A percentile compares a stretch with the other conserved stretches of the same genome.
These are phyloP conservation scores for Nemania sp. DNA, from an alignment of 2,329 filamentous ascomycete genomes.

Conservation along the genomic window DNA sequence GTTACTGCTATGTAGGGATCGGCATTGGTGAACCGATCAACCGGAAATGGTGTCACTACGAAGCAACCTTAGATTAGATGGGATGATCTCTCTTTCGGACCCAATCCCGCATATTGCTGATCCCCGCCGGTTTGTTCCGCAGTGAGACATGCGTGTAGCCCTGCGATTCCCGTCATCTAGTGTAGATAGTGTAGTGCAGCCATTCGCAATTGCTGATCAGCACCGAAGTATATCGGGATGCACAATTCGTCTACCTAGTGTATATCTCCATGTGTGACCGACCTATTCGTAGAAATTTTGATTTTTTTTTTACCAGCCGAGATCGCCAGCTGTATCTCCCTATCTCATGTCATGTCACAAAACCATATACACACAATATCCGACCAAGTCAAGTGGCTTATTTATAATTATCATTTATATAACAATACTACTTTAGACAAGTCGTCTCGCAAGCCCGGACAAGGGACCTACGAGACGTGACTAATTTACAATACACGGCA, in stretches of 20 bases:
- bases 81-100: constrained; percentile 2
- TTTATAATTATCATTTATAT: constrained; percentile 9
- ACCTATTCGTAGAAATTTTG: too few relatives aligned
- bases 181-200: too few relatives aligned
- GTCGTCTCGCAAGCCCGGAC: not conserved
- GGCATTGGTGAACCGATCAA: not conserved
- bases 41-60: not conserved
- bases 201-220: not conserved
- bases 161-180: not conserved
- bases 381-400: not conserved
- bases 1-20: not conserved
- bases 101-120: not conserved
- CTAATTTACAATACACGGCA: not conserved
- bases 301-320: too few relatives aligned
- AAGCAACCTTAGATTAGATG: too few relatives aligned
- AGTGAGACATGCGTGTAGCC: constrained; percentile 11
- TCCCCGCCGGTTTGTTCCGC: constrained; percentile 5
- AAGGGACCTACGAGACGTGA: not conserved
- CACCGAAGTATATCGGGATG: not conserved
- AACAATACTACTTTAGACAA: constrained; percentile 13
- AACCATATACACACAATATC: not conserved
- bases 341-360: not conserved
- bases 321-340: too few relatives aligned
- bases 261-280: not conserved
- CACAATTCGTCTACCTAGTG: not conserved